Evolutionary conservation across 352 stramenopile species (phyloP), one percentile per base, ranked within the genome.

Genomic region (Phytophthora uliginosa): DNA sequence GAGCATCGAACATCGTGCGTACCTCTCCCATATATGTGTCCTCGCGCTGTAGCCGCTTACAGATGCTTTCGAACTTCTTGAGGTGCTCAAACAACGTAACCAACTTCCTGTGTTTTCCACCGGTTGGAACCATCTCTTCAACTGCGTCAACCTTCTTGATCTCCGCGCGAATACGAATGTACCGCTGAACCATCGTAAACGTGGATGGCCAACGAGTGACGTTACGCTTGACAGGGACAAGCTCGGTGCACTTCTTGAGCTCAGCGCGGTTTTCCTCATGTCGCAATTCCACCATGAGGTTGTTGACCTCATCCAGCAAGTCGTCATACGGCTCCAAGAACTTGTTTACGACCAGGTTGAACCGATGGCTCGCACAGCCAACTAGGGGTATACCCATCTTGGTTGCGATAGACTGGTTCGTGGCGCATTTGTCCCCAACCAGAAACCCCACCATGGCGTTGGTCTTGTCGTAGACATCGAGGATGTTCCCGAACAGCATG

Each of bases 361-460:
- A 73, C 12, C 71, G 24, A n/a, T 82, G 74, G 31, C 61, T 78
- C 4, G 75, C 28, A 31, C 28, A 31, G 4, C 28, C 28, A 31
- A 31, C 53, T 2, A 75, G 65, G 7, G 74, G 74, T 1, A 76
- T 34, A 3, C 52, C 55, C 17, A 78, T 45, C 40, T 69, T 71
- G 13, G 26, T 78, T 0, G 71, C 70, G 8, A 73, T 59, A 6
- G 10, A 59, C 48, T 70, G 62, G 53, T 76, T 82, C 17, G 74
- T 76, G 15, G 15, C 54, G 54, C 65, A 81, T 52, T 73, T 74
- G 63, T 73, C 71, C 0, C 65, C 62, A 3, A 78, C 71, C 17
- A 78, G n/a, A 57, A 78, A 71, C 10, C 8, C 31, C 2, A 68
- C 63, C 63, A 68, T 64, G 12, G 18, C 17, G 0, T 10, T 18